A percentile compares a stretch with the other conserved stretches of the same genome.
These are phyloP conservation scores for Lachnellula subtilissima DNA, from an alignment of 2,329 filamentous ascomycete genomes.

Conservation along the genomic window DNA sequence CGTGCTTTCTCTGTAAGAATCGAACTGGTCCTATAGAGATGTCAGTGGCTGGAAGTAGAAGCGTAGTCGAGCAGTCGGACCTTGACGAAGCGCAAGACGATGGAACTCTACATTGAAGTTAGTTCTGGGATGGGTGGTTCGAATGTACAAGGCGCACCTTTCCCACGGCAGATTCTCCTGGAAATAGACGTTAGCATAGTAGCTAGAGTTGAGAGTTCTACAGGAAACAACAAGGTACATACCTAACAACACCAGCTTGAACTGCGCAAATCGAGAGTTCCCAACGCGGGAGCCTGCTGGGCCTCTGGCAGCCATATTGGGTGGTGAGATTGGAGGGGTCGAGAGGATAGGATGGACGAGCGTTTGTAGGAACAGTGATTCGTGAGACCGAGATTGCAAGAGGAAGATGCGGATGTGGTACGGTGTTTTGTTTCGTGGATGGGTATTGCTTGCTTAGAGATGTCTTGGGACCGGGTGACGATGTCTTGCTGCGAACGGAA, in stretches of 20 bases:
- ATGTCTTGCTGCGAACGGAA: not conserved
- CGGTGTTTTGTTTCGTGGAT: not conserved
- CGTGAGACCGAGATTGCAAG: not conserved
- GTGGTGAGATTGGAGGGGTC: conserved; percentile 12
- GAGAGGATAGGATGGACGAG: not conserved
- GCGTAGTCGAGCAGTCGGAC: conserved; percentile 44
- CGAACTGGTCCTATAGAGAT: conserved; percentile 82
- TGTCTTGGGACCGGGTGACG: not conserved
- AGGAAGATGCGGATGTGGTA: conserved; percentile 2
- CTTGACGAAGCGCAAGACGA: conserved; percentile 98
- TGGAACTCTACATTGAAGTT: conserved; percentile 66
- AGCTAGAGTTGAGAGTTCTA: not conserved
- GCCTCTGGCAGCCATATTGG: conserved; percentile 78
- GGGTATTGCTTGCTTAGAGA: not conserved
- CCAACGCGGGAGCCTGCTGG: conserved; percentile 56
- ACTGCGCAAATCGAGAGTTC: conserved; percentile 92
- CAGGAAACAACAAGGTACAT: conserved; percentile 35
- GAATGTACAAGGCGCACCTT: conserved; percentile 59
- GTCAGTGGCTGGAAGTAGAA: conserved; percentile 2
- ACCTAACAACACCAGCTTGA: conserved; percentile 97
- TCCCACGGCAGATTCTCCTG: conserved; percentile 97
- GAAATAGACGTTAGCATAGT: conserved; percentile 35
- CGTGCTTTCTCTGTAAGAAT: conserved; percentile 50
- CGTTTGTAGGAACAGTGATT: not conserved
- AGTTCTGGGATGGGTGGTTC: conserved; percentile 9